These are phyloP conservation scores for Linanthus parryae DNA, from an alignment of 148 eudicot species.

Conservation along the genomic window DNA sequence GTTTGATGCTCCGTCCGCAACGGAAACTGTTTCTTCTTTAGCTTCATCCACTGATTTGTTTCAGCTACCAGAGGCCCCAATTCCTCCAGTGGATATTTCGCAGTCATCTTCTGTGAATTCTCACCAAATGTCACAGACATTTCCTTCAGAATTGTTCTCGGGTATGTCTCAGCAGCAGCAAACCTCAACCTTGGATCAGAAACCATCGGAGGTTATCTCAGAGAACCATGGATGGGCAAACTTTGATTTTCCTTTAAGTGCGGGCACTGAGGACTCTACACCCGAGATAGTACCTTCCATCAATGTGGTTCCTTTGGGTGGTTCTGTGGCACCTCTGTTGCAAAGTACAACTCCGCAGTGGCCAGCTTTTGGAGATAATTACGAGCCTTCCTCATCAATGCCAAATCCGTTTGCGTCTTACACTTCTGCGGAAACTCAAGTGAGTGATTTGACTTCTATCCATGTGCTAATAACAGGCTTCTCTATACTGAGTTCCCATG, in stretches of 20 bases:
- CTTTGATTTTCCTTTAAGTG: conserved; percentile 61
- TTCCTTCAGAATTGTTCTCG: conserved; percentile 25
- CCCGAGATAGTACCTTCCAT: conserved; percentile 20
- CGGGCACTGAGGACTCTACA: conserved; percentile 19
- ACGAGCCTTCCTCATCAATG: conserved; percentile 24
- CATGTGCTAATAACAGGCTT: too few species aligned
- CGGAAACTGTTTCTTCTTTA: conserved; percentile 22
- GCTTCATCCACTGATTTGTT: conserved; percentile 32
- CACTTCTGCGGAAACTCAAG: too few species aligned
- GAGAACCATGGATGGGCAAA: conserved; percentile 81
- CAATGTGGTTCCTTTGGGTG: conserved; percentile 18
- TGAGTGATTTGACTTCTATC: too few species aligned
- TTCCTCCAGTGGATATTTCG: conserved; percentile 39
- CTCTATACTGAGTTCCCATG: too few species aligned
- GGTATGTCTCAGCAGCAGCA: conserved; percentile 30
- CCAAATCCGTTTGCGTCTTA: too few species aligned
- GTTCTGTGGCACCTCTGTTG: conserved; percentile 20
- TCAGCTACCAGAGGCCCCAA: conserved; percentile 35
- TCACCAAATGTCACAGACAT: conserved; percentile 26
- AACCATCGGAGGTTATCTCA: conserved; percentile 22
- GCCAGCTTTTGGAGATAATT: conserved; percentile 30
- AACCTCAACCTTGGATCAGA: conserved; percentile 19
- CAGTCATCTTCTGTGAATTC: conserved; percentile 29
- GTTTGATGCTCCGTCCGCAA: conserved; percentile 34
- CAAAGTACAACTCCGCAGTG: conserved; percentile 29